Percentiles rank a stretch among this genome's conserved stretches.
Conservation (phyloP, 2,329 filamentous ascomycete genomes). For the Lecanicillium sp. region DNA sequence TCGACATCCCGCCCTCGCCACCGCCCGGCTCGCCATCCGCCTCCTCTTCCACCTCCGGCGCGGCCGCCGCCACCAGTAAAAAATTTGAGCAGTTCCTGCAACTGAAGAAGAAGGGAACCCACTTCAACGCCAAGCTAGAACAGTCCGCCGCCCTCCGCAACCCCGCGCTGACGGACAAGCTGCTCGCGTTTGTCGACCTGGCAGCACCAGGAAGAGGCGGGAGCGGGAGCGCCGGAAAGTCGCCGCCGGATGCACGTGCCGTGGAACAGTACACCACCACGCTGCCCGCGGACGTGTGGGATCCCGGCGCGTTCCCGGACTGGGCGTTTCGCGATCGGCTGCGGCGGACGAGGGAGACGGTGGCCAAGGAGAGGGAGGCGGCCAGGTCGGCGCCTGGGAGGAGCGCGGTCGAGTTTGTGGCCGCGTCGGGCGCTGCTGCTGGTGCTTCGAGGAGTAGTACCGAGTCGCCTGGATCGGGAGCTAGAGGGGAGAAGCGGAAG, state of each 20-base stretch:
- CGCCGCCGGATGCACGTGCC: slow-evolving; percentile 12
- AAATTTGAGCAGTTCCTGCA: slow-evolving; percentile 69
- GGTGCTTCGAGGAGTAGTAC: slow-evolving; percentile 1
- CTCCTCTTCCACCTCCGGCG: too few relatives aligned
- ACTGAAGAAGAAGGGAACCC: slow-evolving; percentile 67
- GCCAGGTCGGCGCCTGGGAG: slow-evolving; percentile 32
- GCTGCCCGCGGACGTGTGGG: slow-evolving; percentile 47
- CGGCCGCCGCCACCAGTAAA: slow-evolving; percentile 43
- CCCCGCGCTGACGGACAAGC: slow-evolving; percentile 63
- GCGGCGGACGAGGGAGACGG: slow-evolving; percentile 38
- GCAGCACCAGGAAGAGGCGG: slow-evolving; percentile 26
- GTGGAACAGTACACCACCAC: slow-evolving; percentile 60
- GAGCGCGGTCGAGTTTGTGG: slow-evolving; percentile 42
- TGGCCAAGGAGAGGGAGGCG: slow-evolving; percentile 36
- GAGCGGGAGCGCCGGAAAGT: background rate
- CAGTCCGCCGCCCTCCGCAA: slow-evolving; percentile 61
- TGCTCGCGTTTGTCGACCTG: slow-evolving; percentile 58
- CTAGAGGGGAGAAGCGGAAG: slow-evolving; percentile 25
- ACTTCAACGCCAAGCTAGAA: slow-evolving; percentile 71
- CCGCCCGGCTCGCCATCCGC: too few relatives aligned
- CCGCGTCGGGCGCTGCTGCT: slow-evolving; percentile 20
- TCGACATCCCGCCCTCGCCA: slow-evolving; percentile 68
- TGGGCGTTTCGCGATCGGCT: slow-evolving; percentile 45
- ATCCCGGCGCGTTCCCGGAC: slow-evolving; percentile 47
- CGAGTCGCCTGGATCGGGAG: slow-evolving; percentile 10